Base-by-base conservation (phyloP, 2,329 filamentous ascomycete species). In the Teratosphaeria nubilosa region DNA sequence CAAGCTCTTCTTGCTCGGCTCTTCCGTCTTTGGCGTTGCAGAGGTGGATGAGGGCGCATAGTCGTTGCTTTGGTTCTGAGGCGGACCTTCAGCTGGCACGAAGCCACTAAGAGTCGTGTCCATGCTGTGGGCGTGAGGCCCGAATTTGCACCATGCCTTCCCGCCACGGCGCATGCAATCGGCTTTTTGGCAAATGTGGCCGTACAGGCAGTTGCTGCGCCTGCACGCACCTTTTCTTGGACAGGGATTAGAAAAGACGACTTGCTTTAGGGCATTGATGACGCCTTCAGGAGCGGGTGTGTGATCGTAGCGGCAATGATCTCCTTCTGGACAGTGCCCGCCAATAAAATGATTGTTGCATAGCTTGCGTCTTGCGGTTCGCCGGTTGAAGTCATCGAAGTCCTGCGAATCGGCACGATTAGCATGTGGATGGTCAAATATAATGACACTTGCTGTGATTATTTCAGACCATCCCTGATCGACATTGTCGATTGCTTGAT, bases 291-390 rank as follows among this genome's bases (percentile, higher is more conserved):
- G 73, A 2, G 81, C 70, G 2, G 73, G 68, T 27, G 63, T 67
- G 63, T 82, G 80, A 54, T 81, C 78, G 62, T 73, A 81, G 31
- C 64, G 64, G 62, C 79, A 81, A 16, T 67, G 60, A 2, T 71
- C 70, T 0, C 71, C 71, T 7, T 64, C 60, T 16, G 57, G 51
- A 54, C 69, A 71, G 37, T 62, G 51, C 3, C 64, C 66, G 45
- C 54, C 58, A 0, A 82, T 69, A 58, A 80, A 76, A 59, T 74
- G 74, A 30, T 72, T 74, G 63, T 81, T 81, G 66, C 80, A 82
- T 0, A 78, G 72, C 62, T 80, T 80, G 20, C 70, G 67, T 2
- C 68, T 63, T 14, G 68, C 69, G 30, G 70, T 69, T 13, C 73
- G 72, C 11, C 68, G 65, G 22, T 73, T 71, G 64, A 78, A 81